These are phyloP conservation scores for Metschnikowia baotianmanensis DNA, from an alignment of 805 yeast genomes.

Conservation along the genomic window DNA sequence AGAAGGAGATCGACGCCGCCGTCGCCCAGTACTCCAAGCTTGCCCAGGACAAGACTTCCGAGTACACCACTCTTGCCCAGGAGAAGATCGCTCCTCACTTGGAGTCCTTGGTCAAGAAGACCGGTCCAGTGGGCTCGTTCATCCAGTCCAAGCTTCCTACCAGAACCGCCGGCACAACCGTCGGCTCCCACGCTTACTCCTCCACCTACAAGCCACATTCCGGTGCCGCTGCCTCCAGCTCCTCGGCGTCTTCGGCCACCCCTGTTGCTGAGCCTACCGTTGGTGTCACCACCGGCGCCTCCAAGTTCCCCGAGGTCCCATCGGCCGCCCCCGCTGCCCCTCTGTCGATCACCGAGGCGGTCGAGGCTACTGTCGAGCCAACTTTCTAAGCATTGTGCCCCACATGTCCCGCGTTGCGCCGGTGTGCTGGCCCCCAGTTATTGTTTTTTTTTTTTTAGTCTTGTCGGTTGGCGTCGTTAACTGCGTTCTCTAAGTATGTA, in stretches of 20 bases:
- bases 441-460: neutral
- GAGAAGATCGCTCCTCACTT: conserved; percentile 55
- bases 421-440: neutral
- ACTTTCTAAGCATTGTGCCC: conserved; percentile 6
- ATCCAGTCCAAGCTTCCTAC: conserved; percentile 55
- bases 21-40: conserved; percentile 43
- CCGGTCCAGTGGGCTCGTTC: conserved; percentile 66
- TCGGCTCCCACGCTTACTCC: conserved; percentile 36
- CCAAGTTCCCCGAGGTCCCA: conserved; percentile 45
- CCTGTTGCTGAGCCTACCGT: conserved; percentile 18
- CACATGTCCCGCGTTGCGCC: neutral
- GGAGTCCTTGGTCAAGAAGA: conserved; percentile 52
- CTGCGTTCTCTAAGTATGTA: conserved; percentile 1
- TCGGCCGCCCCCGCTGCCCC: conserved; percentile 14
- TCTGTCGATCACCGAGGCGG: conserved; percentile 9
- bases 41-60: conserved; percentile 51
- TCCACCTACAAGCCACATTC: conserved; percentile 7
- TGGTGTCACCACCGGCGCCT: conserved; percentile 34
- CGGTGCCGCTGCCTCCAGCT: conserved; percentile 10
- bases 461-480: conserved; percentile 2
- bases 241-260: too few relatives aligned
- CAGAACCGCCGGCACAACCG: conserved; percentile 73
- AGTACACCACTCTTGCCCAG: conserved; percentile 37
- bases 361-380: conserved; percentile 9
- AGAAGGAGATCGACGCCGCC: conserved; percentile 71